Evolutionary conservation across 225 moss, liverwort and hornwort species (phyloP).

Genomic region (Polytrichum commune): DNA sequence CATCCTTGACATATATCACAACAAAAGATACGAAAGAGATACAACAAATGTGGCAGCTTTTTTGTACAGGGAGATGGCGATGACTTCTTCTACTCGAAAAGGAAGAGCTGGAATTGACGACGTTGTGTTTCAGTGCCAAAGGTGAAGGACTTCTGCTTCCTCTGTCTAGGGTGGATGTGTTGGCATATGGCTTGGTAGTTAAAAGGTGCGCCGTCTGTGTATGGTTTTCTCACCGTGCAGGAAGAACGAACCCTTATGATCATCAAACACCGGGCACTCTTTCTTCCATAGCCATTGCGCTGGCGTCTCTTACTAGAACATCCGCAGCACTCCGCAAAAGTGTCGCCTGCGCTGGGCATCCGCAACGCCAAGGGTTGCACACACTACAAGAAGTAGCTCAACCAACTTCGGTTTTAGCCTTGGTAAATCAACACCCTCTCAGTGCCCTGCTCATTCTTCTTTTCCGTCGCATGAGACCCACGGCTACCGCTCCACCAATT

Average conservation of each 20-base stretch:
- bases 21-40: not conserved
- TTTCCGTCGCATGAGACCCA: no score
- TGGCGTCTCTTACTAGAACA: constrained; percentile 21
- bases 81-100: constrained; percentile 25
- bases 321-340: constrained; percentile 43
- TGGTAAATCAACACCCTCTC: no score
- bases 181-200: constrained; percentile 30
- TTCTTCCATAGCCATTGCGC: constrained; percentile 57
- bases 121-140: constrained; percentile 8
- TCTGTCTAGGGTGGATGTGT: constrained; percentile 44
- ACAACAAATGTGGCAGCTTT: no score
- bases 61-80: not conserved
- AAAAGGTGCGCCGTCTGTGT: constrained; percentile 26
- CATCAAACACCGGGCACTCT: constrained; percentile 47
- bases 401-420: no score
- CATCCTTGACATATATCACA: constrained; percentile 26
- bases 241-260: constrained; percentile 26
- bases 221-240: constrained; percentile 18
- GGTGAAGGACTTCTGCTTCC: constrained; percentile 31
- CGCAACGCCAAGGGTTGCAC: constrained; percentile 20
- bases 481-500: no score
- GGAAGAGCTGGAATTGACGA: constrained; percentile 26
- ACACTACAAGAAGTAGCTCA: not conserved
- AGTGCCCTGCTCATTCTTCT: no score
- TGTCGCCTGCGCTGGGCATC: constrained; percentile 48